Evolutionary conservation across 345 rosid species (phyloP).

Genomic region (Camelina sativa): DNA sequence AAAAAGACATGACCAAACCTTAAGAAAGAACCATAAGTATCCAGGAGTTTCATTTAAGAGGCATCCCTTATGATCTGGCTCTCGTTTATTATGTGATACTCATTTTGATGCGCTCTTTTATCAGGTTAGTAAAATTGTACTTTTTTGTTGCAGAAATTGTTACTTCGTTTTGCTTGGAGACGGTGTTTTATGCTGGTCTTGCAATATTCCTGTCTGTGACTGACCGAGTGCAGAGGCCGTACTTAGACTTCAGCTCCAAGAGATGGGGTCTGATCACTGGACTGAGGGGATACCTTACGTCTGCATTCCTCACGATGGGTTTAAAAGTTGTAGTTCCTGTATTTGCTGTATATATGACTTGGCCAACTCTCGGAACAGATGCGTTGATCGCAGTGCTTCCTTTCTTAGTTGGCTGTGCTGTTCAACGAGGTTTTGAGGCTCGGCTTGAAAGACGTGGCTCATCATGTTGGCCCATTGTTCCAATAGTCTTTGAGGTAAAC

Average conservation of each 20-base stretch:
- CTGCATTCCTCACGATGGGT: constrained; percentile 67
- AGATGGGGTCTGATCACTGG: constrained; percentile 94
- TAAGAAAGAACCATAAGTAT: neutral
- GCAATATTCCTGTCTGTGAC: constrained; percentile 67
- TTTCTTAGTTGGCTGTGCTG: constrained; percentile 71
- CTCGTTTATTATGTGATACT: neutral
- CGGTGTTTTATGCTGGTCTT: constrained; percentile 73
- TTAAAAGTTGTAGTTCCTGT: constrained; percentile 67
- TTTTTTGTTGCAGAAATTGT: constrained; percentile 61
- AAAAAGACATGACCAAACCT: neutral
- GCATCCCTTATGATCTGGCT: constrained; percentile 4
- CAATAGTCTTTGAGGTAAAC: constrained; percentile 80
- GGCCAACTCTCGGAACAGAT: constrained; percentile 74
- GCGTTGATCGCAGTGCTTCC: constrained; percentile 73
- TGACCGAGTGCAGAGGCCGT: constrained; percentile 75
- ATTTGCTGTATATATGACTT: constrained; percentile 59
- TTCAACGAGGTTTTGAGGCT: constrained; percentile 67
- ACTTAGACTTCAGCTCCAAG: constrained; percentile 76
- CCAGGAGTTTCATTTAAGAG: neutral
- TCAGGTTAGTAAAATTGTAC: neutral
- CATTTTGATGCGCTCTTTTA: neutral
- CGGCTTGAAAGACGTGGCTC: constrained; percentile 59
- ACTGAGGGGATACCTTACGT: constrained; percentile 68
- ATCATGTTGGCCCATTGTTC: constrained; percentile 86
- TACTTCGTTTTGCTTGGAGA: constrained; percentile 63